These are phyloP conservation scores for Stephanodiscus minutulus DNA, from an alignment of 108 stramenopile genomes.

Conservation along the genomic window DNA sequence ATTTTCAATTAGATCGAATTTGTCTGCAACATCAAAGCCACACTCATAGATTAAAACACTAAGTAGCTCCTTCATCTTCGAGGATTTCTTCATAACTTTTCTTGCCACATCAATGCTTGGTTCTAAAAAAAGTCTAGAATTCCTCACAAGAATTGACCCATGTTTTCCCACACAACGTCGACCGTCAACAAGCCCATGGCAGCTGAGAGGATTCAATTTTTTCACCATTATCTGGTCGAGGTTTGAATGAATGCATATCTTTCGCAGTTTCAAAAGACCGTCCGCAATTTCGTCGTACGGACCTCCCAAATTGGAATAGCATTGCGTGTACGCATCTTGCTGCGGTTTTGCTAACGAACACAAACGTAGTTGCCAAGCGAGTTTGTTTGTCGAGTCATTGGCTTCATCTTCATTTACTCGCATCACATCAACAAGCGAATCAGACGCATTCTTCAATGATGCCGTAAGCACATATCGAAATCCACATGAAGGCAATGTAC, in stretches of 20 bases:
- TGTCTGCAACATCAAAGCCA: conserved; percentile 38
- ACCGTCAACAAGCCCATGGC: conserved; percentile 1
- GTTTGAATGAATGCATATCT: conserved; percentile 44
- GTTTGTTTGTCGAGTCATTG: neutral
- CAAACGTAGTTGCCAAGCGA: conserved; percentile 48
- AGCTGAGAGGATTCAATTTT: conserved; percentile 33
- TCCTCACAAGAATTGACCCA: conserved; percentile 4
- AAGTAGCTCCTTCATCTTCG: conserved; percentile 72
- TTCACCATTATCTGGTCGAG: conserved; percentile 29
- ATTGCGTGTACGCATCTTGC: conserved; percentile 51
- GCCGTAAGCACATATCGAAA: conserved; percentile 18
- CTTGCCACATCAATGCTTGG: conserved; percentile 51
- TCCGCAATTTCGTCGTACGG: conserved; percentile 25
- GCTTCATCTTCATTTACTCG: conserved; percentile 1
- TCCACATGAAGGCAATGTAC: neutral
- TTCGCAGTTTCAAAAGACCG: conserved; percentile 37
- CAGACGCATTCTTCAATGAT: conserved; percentile 6
- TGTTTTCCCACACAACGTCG: neutral
- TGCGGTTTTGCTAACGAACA: conserved; percentile 54
- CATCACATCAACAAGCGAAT: conserved; percentile 2
- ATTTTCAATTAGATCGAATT: conserved; percentile 7
- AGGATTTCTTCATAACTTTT: conserved; percentile 53
- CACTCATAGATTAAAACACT: conserved; percentile 54
- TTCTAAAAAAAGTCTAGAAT: conserved; percentile 46
- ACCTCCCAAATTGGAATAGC: conserved; percentile 52